Percentiles rank a stretch among this genome's conserved stretches.
phyloP scores from a whole-genome alignment of 768 basidiomycete species.

The Boletus vinaceobasis region DNA sequence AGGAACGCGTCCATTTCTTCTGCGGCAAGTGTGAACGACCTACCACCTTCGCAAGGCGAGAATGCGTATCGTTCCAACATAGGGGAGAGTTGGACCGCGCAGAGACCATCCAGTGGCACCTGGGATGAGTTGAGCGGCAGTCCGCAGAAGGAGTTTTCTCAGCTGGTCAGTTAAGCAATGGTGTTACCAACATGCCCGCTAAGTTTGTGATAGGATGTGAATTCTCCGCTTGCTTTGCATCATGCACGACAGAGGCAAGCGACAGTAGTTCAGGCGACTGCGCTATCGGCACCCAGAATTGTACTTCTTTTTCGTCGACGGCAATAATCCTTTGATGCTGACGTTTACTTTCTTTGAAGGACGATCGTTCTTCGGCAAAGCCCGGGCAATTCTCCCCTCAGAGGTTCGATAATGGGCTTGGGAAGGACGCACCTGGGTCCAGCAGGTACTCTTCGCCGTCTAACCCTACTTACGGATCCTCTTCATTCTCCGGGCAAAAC shows the following conservation, averaged over 20 bases:
- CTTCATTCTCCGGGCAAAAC: conserved; percentile 30
- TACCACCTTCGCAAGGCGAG: conserved; percentile 44
- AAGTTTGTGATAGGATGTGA: conserved; percentile 37
- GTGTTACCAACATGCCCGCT: conserved; percentile 4
- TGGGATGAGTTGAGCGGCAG: conserved; percentile 58
- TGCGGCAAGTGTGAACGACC: conserved; percentile 48
- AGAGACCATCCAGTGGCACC: conserved; percentile 49
- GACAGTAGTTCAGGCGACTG: conserved; percentile 34
- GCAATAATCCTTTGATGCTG: conserved; percentile 14
- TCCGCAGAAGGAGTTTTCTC: conserved; percentile 47
- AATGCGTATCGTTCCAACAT: conserved; percentile 44
- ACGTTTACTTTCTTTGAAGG: conserved; percentile 32
- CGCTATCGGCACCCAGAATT: conserved; percentile 40
- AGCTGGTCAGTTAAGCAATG: conserved; percentile 40
- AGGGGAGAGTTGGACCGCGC: conserved; percentile 49
- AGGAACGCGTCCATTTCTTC: conserved; percentile 65
- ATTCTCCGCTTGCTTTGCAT: conserved; percentile 41
- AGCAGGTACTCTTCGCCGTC: conserved; percentile 49
- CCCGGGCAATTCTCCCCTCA: conserved; percentile 52
- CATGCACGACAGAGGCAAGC: conserved; percentile 47
- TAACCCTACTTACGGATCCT: conserved; percentile 33
- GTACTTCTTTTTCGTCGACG: conserved; percentile 27
- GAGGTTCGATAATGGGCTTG: conserved; percentile 46
- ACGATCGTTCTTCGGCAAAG: conserved; percentile 47
- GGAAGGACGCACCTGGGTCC: conserved; percentile 37